Evolutionary conservation across 1,284 basidiomycete genomes (phyloP), one percentile per base, ranked within the genome.

Genomic region (Wallemia mellicola): DNA sequence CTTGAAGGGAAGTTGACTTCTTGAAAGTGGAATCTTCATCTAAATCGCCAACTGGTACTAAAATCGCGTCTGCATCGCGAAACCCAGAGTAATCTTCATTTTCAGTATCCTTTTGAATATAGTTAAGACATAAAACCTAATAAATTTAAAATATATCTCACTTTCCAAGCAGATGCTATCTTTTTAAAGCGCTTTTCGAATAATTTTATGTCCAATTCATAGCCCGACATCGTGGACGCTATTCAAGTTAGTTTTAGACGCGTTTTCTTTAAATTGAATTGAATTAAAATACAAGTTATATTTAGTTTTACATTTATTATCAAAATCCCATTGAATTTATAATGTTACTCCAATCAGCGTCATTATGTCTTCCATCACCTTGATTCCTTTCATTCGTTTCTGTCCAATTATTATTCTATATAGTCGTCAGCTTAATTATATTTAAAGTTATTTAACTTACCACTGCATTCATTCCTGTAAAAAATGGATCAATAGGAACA

Each of bases 1-100:
- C 88, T 74, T 94, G 88, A 60, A 92, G 76, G 54, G 85, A 83
- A 11, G 83, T 85, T n/a, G 85, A 82, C 68, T 92, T 92, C 63
- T 79, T 76, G 65, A 86, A 81, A 28, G 84, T 78, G 63, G 86
- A 82, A 63, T 91, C 86, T 7, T 80, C 78, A 2, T 80, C 80
- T 24, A 84, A 81, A 64, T 91, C 86, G 25, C 88, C 88, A 27
- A 85, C 80, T 27, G 83, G 68, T 28, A 92, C 72, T 9, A 86
- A 69, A n/a, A 92, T 69, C 17, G 81, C 80, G 63, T 83, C 80
- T 15, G 75, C 74, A 58, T 79, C 77, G 7, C 77, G 76, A 68
- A 84, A 73, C 9, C 79, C 74, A 63, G 73, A 75, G 63, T 78
- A 79, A 61, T 87, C 83, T 33, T 83, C 79, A 66, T 81, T 77